Conservation (phyloP, 1,139 yeast species). For the Hyphopichia fennica region DNA sequence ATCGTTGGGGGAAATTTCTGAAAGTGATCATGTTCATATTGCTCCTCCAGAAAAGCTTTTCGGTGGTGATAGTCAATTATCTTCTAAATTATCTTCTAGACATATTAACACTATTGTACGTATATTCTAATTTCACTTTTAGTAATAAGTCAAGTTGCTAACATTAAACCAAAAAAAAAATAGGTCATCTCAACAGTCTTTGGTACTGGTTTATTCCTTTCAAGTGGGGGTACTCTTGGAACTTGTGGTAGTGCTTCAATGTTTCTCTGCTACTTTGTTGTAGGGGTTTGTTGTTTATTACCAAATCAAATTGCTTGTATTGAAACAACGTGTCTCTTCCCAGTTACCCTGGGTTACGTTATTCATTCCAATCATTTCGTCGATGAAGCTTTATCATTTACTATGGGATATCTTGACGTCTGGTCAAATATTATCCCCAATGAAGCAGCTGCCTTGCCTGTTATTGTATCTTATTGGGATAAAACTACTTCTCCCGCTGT, state of each 20-base stretch:
- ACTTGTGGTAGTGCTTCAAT: conserved; percentile 21
- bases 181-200: conserved; percentile 27
- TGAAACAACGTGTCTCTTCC: conserved; percentile 31
- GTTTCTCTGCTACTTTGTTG: conserved; percentile 19
- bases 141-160: background rate
- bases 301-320: conserved; percentile 24
- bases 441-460: conserved; percentile 27
- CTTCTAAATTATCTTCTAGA: conserved; percentile 6
- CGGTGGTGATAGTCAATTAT: conserved; percentile 12
- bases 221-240: conserved; percentile 19
- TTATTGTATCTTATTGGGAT: conserved; percentile 25
- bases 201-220: conserved; percentile 26
- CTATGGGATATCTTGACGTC: conserved; percentile 22
- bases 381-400: conserved; percentile 26
- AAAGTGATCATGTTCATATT: too few species aligned
- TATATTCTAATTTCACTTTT: background rate
- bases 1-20: conserved; percentile 6
- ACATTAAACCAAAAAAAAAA: background rate
- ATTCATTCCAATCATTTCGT: conserved; percentile 29
- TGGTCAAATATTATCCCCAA: conserved; percentile 20
- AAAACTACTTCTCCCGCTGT: conserved; percentile 21
- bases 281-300: conserved; percentile 19
- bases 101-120: conserved; percentile 20
- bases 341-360: conserved; percentile 27
- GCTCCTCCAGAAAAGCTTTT: conserved; percentile 8